phyloP scores from a whole-genome alignment of 2,329 filamentous ascomycete genomes.

The Pezicula neosporulosa region DNA sequence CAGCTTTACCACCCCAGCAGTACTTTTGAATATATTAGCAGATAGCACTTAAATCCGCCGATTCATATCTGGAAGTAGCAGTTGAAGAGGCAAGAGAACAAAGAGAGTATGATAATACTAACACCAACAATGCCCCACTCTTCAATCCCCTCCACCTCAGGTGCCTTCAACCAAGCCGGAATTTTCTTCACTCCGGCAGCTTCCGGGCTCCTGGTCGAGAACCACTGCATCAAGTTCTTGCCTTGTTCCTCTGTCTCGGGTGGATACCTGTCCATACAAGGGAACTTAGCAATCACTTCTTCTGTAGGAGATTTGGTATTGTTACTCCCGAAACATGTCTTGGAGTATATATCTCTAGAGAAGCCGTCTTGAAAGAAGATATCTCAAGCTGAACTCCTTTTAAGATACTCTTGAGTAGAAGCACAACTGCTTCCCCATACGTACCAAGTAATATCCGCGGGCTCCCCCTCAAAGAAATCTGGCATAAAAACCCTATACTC shows the following conservation, averaged over 20 bases:
- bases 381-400: no score
- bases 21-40: constrained; percentile 25
- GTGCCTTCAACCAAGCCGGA: constrained; percentile 6
- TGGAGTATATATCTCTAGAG: no score
- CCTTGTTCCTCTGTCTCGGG: constrained; percentile 12
- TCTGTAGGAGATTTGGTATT: no score
- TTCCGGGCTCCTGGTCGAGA: constrained; percentile 14
- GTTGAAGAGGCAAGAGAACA: not conserved
- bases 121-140: constrained; percentile 27
- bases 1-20: constrained; percentile 72
- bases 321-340: not conserved
- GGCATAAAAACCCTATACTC: constrained; percentile 73
- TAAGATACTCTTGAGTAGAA: no score
- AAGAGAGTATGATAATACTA: not conserved
- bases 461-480: constrained; percentile 75
- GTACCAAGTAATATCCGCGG: constrained; percentile 6
- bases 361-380: no score
- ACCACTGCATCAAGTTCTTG: constrained; percentile 15
- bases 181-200: constrained; percentile 7
- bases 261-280: constrained; percentile 3
- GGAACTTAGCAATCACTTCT: no score
- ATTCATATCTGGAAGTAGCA: not conserved
- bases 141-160: constrained; percentile 10
- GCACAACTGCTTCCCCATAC: no score
- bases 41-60: no score